phyloP scores from a whole-genome alignment of 2,329 filamentous ascomycete species.

The Dactylellina parvicollis region DNA sequence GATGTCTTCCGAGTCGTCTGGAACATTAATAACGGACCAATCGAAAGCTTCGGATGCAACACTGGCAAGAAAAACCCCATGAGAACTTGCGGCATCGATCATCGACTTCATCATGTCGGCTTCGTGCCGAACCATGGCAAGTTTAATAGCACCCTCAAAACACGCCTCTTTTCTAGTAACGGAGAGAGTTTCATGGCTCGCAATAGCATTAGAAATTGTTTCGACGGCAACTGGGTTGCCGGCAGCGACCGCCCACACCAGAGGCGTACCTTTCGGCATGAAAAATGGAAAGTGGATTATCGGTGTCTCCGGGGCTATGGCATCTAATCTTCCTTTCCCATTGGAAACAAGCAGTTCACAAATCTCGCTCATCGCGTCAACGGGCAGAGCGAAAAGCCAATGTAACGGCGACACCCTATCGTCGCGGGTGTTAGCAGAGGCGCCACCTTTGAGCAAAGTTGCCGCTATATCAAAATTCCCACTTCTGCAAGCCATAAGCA shows the following conservation, averaged over 20 bases:
- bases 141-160: constrained; percentile 33
- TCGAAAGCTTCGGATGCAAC: constrained; percentile 44
- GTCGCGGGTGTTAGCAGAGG: constrained; percentile 30
- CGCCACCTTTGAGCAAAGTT: constrained; percentile 15
- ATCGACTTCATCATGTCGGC: constrained; percentile 41
- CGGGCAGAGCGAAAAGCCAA: constrained; percentile 38
- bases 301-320: constrained; percentile 24
- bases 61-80: constrained; percentile 19
- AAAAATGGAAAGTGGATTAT: constrained; percentile 43
- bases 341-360: constrained; percentile 23
- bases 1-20: constrained; percentile 39
- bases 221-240: constrained; percentile 19
- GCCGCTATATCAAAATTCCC: constrained; percentile 30
- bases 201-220: constrained; percentile 21
- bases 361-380: constrained; percentile 12
- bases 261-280: constrained; percentile 29
- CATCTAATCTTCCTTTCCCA: constrained; percentile 14
- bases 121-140: constrained; percentile 43
- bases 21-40: constrained; percentile 40
- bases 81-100: constrained; percentile 28
- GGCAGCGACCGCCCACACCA: constrained; percentile 28
- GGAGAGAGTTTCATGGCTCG: constrained; percentile 1
- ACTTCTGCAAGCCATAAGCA: constrained; percentile 31
- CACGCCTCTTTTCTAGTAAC: constrained; percentile 7
- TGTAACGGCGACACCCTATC: constrained; percentile 29